Percentiles rank a stretch among this genome's conserved stretches.
These are phyloP conservation scores for Boletellus ananiceps DNA, from an alignment of 768 basidiomycete species.

Conservation along the genomic window DNA sequence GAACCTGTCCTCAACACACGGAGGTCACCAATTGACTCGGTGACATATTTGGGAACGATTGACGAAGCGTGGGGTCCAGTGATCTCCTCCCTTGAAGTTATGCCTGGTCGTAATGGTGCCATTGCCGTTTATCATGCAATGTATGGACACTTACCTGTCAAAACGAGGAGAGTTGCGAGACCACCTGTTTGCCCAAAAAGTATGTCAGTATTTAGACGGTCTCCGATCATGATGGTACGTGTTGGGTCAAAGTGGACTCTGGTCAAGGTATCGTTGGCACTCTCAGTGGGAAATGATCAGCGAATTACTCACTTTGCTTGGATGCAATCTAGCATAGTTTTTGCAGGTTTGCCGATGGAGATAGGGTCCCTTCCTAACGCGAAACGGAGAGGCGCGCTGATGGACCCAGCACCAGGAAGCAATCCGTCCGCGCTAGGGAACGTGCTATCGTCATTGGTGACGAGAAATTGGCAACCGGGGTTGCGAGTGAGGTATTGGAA, in stretches of 20 bases:
- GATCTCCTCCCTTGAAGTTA: constrained; percentile 71
- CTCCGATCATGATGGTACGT: constrained; percentile 92
- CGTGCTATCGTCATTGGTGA: constrained; percentile 90
- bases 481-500: constrained; percentile 85
- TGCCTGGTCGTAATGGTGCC: constrained; percentile 44
- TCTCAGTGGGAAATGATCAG: not conserved
- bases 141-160: constrained; percentile 61
- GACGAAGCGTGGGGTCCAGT: constrained; percentile 64
- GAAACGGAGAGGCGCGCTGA: constrained; percentile 77
- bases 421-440: constrained; percentile 71
- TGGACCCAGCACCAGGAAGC: constrained; percentile 80
- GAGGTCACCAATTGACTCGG: constrained; percentile 79
- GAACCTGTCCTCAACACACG: constrained; percentile 32
- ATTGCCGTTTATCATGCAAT: not conserved
- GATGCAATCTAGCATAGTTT: constrained; percentile 91
- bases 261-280: constrained; percentile 8
- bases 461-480: constrained; percentile 76
- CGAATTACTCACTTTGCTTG: constrained; percentile 65
- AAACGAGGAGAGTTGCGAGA: constrained; percentile 80
- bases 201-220: constrained; percentile 94
- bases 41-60: constrained; percentile 79
- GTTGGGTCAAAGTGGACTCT: constrained; percentile 85
- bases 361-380: constrained; percentile 68
- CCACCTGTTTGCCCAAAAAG: constrained; percentile 87
- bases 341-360: constrained; percentile 86